phyloP scores from a whole-genome alignment of 257 asterid genomes.

The Marsdenia floribunda region DNA sequence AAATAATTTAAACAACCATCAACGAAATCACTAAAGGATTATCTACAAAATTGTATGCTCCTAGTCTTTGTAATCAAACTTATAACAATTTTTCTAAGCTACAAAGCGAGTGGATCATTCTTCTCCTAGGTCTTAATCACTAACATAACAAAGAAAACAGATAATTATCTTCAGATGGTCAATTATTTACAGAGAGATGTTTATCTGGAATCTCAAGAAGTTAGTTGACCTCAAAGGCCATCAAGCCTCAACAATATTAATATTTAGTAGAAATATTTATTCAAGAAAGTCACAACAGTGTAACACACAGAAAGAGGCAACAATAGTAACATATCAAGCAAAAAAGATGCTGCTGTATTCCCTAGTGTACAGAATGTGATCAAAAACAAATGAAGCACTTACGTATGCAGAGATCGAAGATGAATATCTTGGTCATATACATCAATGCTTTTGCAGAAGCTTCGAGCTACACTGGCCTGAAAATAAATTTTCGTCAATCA shows the following conservation, averaged over 20 bases:
- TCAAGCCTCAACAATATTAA: neutral
- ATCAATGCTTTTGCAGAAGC: slow-evolving; percentile 79
- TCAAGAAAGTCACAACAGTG: no score
- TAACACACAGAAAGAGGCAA: neutral
- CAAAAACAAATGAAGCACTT: slow-evolving; percentile 31
- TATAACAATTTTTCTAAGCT: neutral
- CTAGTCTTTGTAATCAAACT: neutral
- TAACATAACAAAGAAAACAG: neutral
- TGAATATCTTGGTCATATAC: slow-evolving; percentile 91
- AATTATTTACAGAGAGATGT: neutral
- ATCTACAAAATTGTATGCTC: neutral
- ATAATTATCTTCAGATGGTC: neutral
- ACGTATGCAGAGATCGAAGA: slow-evolving; percentile 74
- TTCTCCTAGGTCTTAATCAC: neutral
- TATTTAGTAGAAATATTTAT: neutral
- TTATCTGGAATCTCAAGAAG: neutral
- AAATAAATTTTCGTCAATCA: slow-evolving; percentile 16
- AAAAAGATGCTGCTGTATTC: neutral
- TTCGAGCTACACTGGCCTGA: slow-evolving; percentile 86
- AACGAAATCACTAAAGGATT: neutral
- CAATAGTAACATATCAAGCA: neutral
- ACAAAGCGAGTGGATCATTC: neutral
- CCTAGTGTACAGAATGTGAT: neutral
- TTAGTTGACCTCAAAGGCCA: neutral
- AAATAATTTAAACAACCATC: neutral